Evolutionary conservation across 148 eudicot genomes (phyloP), one percentile per base, ranked within the genome.

Genomic region (Silene latifolia): DNA sequence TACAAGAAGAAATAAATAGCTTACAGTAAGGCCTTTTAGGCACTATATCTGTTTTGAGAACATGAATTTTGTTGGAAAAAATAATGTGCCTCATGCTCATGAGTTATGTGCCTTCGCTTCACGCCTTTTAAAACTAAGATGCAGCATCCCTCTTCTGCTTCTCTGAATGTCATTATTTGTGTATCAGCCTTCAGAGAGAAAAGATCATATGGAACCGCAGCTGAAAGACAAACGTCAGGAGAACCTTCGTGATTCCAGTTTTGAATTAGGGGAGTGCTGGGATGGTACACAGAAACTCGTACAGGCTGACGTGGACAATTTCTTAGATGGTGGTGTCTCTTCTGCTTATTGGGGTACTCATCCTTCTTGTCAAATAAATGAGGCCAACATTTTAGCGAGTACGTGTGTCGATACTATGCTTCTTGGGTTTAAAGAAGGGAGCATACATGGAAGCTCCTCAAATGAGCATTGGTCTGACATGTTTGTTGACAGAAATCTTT

Each of bases 141-240:
- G 44, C 63, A 63, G 23, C 21, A 63, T 42, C 51, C 25, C 51
- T n/a, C 60, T 18, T 74, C 13, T 25, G 21, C 69, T 80, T 74
- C 15, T 74, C 60, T 67, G 51, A 73, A 58, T 54, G 57, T 79
- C 83, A 72, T 79, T 59, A 6, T 70, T 67, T 74, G n/a, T 74
- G 62, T 83, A 62, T 35, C 89, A 87, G 92, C 70, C 69, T 72
- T 64, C 29, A 48, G 76, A 80, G 78, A 61, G 54, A 67, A 72
- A 42, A 72, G 77, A 73, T 63, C 66, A 44, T 11, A 68, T 71
- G 57, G 82, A 53, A 76, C 76, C 35, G 44, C 76, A 77, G 67
- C 63, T 53, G 21, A 74, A 78, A 8, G 78, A 74, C 57, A 80
- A 77, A 75, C 46, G 63, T 72, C 75, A 77, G 62, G 80, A 67